Evolutionary conservation across 495 filamentous ascomycete genomes (phyloP).

Genomic region (Thermothielavioides terrestris): DNA sequence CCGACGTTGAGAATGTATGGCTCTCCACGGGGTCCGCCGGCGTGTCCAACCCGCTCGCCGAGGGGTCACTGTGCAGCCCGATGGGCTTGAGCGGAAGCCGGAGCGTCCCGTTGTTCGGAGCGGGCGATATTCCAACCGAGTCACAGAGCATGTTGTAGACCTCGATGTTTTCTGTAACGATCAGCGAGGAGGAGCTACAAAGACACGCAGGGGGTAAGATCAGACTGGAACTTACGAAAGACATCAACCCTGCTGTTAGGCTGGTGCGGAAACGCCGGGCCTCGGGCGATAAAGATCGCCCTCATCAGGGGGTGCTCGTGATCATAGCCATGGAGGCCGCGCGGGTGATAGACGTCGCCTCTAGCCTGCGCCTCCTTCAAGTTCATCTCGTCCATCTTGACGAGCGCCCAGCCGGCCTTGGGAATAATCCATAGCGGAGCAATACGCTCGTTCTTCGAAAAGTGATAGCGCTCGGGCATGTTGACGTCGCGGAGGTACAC

Average conservation of each 20-base stretch:
- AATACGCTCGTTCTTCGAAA: constrained; percentile 74
- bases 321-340: constrained; percentile 84
- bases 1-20: constrained; percentile 5
- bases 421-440: constrained; percentile 90
- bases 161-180: constrained; percentile 72
- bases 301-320: constrained; percentile 85
- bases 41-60: constrained; percentile 18
- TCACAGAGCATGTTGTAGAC: constrained; percentile 94
- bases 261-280: constrained; percentile 77
- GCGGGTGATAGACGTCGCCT: constrained; percentile 60
- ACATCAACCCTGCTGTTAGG: constrained; percentile 68
- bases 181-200: neutral
- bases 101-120: constrained; percentile 80
- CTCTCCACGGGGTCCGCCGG: constrained; percentile 25
- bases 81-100: constrained; percentile 64
- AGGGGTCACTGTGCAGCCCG: constrained; percentile 49
- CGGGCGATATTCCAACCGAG: constrained; percentile 58
- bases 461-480: constrained; percentile 88
- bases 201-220: no score
- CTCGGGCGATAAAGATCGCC: constrained; percentile 81
- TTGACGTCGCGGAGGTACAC: constrained; percentile 70
- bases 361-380: constrained; percentile 51
- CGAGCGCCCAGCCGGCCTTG: constrained; percentile 82
- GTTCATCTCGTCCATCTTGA: constrained; percentile 69
- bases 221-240: constrained; percentile 94